Conservation (phyloP, 1,284 basidiomycete genomes). For the Naganishia albida region DNA sequence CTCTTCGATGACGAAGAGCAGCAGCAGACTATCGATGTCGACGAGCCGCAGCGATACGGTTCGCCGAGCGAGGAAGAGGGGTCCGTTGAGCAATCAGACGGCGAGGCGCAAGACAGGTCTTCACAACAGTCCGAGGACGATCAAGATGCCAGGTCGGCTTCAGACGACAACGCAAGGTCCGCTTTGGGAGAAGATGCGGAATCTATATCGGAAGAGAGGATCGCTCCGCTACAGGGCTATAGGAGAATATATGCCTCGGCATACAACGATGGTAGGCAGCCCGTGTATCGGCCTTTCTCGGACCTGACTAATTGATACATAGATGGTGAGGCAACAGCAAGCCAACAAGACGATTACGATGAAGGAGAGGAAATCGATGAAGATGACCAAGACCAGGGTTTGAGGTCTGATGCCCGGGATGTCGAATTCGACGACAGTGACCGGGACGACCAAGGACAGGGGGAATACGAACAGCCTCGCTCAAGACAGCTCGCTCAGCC, state of each 20-base stretch:
- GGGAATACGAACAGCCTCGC: too few species aligned
- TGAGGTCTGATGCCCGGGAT: neutral
- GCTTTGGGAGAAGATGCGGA: constrained; percentile 11
- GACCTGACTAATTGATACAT: too few species aligned
- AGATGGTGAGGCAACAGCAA: neutral
- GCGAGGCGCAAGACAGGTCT: constrained; percentile 1
- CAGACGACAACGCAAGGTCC: too few species aligned
- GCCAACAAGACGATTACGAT: constrained; percentile 1
- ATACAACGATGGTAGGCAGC: neutral
- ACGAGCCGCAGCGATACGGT: too few species aligned
- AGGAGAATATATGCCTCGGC: neutral
- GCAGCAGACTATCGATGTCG: too few species aligned
- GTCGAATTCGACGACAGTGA: neutral
- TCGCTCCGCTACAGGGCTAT: neutral
- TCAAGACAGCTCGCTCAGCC: too few species aligned
- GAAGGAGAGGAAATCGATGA: constrained; percentile 10
- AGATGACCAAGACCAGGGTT: neutral
- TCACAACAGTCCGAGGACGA: neutral
- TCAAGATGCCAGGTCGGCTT: neutral
- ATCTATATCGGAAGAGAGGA: neutral
- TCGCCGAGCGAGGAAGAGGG: too few species aligned
- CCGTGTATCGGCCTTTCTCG: neutral
- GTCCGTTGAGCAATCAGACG: neutral
- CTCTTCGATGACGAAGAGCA: too few species aligned
- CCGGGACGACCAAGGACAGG: too few species aligned